A percentile compares a stretch with the other conserved stretches of the same genome.
Evolutionary conservation across 257 asterid species (phyloP).

Genomic region (Echites panduratus): DNA sequence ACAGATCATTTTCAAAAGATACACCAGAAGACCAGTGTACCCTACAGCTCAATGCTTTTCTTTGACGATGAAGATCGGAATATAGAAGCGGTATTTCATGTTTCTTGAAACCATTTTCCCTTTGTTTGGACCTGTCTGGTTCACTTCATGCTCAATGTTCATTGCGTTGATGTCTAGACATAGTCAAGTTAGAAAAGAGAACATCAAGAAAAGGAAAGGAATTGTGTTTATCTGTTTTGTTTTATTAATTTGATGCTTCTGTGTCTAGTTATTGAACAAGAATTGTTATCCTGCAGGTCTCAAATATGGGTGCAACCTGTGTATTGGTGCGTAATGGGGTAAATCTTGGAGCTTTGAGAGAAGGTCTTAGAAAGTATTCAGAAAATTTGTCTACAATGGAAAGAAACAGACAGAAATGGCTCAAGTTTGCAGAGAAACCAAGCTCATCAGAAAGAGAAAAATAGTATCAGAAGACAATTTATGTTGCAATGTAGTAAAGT

Average conservation of each 20-base stretch:
- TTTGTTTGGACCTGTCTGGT: neutral
- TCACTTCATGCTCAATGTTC: neutral
- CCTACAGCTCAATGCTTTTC: slow-evolving; percentile 76
- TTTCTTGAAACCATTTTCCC: neutral
- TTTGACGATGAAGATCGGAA: slow-evolving; percentile 88
- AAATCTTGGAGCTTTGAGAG: slow-evolving; percentile 55
- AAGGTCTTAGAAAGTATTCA: slow-evolving; percentile 53
- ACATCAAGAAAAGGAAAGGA: too few species aligned
- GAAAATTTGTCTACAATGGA: slow-evolving; percentile 34
- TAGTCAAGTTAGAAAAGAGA: too few species aligned
- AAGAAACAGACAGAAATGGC: slow-evolving; percentile 38
- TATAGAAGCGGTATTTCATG: slow-evolving; percentile 53
- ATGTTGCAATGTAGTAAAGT: neutral
- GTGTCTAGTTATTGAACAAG: neutral
- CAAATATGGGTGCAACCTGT: slow-evolving; percentile 75
- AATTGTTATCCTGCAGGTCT: slow-evolving; percentile 35
- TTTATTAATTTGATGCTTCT: neutral
- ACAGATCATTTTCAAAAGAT: slow-evolving; percentile 80
- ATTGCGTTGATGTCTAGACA: neutral
- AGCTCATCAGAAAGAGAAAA: slow-evolving; percentile 23
- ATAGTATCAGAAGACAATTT: neutral
- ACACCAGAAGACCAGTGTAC: slow-evolving; percentile 48
- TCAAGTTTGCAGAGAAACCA: slow-evolving; percentile 30
- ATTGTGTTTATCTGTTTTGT: neutral
- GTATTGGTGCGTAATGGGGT: slow-evolving; percentile 68